Conservation (phyloP, 2,329 filamentous ascomycete genomes). For the Neocucurbitaria cava region DNA sequence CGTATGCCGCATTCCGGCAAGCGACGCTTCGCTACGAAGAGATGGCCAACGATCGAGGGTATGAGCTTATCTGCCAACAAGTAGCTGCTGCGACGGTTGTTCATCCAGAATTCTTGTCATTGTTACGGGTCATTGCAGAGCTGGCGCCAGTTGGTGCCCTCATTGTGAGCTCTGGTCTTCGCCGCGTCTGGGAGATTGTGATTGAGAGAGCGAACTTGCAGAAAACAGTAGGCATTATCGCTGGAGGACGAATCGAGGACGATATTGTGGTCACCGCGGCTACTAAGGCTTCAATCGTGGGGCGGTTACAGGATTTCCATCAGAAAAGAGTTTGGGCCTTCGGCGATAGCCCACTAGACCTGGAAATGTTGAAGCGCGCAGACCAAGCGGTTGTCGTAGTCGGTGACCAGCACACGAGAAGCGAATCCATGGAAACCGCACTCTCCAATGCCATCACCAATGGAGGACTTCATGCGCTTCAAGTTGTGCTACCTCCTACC, state of each 20-base stretch:
- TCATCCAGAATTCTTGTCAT: conserved; percentile 55
- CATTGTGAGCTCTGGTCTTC: conserved; percentile 63
- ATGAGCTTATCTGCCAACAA: conserved; percentile 54
- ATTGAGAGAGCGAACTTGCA: conserved; percentile 54
- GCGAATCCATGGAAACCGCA: conserved; percentile 59
- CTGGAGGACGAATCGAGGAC: conserved; percentile 57
- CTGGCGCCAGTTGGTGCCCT: conserved; percentile 54
- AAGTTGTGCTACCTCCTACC: conserved; percentile 55
- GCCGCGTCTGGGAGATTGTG: conserved; percentile 63
- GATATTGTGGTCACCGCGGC: conserved; percentile 59
- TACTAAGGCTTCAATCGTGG: conserved; percentile 60
- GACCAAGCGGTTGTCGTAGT: conserved; percentile 64
- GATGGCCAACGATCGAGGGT: conserved; percentile 47
- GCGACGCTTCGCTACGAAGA: conserved; percentile 63
- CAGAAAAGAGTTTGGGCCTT: conserved; percentile 60
- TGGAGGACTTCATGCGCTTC: conserved; percentile 51
- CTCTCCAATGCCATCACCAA: conserved; percentile 54
- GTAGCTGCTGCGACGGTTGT: conserved; percentile 55
- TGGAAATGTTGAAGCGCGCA: conserved; percentile 63
- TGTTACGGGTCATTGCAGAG: conserved; percentile 50
- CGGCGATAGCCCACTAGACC: conserved; percentile 66
- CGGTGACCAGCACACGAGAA: conserved; percentile 56
- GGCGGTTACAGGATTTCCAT: conserved; percentile 45
- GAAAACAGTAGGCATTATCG: conserved; percentile 59
- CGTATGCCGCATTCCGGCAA: conserved; percentile 63